Evolutionary conservation across 768 basidiomycete species (phyloP), one percentile per base, ranked within the genome.

Genomic region (Ephemerocybe angulata): DNA sequence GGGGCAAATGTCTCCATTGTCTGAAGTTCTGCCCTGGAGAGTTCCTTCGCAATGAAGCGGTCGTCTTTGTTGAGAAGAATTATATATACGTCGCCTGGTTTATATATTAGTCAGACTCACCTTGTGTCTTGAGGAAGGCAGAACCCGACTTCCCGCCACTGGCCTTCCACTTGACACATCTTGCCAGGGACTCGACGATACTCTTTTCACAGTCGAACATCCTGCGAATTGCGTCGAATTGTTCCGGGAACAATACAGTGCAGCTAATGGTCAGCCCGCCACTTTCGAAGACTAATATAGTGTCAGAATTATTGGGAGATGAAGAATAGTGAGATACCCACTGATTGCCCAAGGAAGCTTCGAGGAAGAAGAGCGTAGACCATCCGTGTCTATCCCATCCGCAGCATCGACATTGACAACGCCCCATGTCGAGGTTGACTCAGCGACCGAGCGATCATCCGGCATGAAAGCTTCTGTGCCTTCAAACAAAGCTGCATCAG

Each of bases 1-100:
- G 96, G 97, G 13, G 93, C 96, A 70, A 99, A 98, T 0, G 89
- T 91, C 61, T 95, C 92, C 85, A 98, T 90, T 0, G 92, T 91
- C 66, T 96, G 92, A 60, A 98, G 74, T 65, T 99, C 97, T 28
- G 90, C 79, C 54, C 83, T 81, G 0, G 95, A 96, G 25, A 98
- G 81, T 62, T 98, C 96, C 64, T 99, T 99, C 30, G 96, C 93
- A 60, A 99, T 97, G 77, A 98, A 98, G 5, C 97, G 93, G 67
- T 98, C 94, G 65, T 99, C 96, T 97, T 53, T 19, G 47, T 58
- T 11, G 58, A 1, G 17, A 31, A 51, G 2, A 27, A 30, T 25
- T 19, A 60, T 25, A 62, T 58, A 8, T 41, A 19, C n/a, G 21
- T 19, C 38, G 15, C 21, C 46, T 38, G 35, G 40, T 24, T 37